Conservation (phyloP, 805 yeast genomes). For the Wickerhamomyces pijperi region DNA sequence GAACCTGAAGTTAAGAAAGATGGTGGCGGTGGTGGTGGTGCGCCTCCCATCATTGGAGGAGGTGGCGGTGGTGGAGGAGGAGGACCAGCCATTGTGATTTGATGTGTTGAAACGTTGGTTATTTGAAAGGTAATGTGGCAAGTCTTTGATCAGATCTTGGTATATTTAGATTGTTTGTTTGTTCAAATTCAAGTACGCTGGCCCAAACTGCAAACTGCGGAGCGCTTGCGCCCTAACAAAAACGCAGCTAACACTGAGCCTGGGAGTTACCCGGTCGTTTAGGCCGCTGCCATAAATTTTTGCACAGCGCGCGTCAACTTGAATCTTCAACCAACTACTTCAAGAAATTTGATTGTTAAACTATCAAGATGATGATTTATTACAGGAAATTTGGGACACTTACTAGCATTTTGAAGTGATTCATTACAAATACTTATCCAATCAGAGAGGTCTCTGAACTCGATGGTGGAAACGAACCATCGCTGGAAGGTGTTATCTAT, state of each 20-base stretch:
- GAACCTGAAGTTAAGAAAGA: slow-evolving; percentile 36
- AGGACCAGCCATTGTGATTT: background rate
- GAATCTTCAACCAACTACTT: background rate
- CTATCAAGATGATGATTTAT: background rate
- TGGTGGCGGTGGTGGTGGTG: slow-evolving; percentile 46
- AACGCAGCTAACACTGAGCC: background rate
- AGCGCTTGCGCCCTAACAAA: background rate
- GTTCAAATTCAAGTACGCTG: too few relatives aligned
- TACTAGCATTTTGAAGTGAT: too few relatives aligned
- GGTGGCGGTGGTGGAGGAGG: slow-evolving; percentile 51
- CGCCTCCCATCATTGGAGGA: slow-evolving; percentile 40
- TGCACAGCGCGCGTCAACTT: background rate
- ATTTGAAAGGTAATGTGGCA: background rate
- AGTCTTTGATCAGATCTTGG: too few relatives aligned
- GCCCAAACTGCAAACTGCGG: background rate
- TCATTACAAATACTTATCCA: background rate
- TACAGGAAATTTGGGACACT: too few relatives aligned
- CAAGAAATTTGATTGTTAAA: background rate
- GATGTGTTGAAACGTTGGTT: too few relatives aligned
- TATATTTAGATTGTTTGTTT: too few relatives aligned
- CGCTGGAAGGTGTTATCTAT: too few relatives aligned
- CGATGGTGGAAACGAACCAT: slow-evolving; percentile 4
- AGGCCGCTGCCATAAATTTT: background rate
- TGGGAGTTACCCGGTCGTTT: background rate
- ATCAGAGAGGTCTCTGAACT: slow-evolving; percentile 4